Evolutionary conservation across 176 grass and related monocot genomes (phyloP).

Genomic region (Cymbopogon citratus): DNA sequence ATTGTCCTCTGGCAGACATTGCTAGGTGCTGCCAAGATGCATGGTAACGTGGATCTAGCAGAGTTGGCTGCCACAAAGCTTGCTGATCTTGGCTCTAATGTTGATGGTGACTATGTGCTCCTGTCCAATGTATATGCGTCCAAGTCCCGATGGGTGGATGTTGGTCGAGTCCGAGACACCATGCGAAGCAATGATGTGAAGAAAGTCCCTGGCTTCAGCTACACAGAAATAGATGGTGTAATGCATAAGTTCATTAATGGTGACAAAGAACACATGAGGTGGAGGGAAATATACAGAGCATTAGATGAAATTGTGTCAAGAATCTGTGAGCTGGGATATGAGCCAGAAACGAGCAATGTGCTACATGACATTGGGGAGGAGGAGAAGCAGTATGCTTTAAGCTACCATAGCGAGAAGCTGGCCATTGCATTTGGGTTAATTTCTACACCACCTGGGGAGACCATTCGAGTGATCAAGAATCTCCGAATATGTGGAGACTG

Average conservation of each 20-base stretch:
- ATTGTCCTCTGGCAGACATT: constrained; percentile 83
- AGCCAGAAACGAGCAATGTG: constrained; percentile 70
- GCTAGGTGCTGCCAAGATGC: constrained; percentile 57
- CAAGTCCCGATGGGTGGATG: constrained; percentile 61
- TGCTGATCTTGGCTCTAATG: constrained; percentile 61
- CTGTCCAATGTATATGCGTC: constrained; percentile 81
- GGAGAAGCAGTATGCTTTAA: constrained; percentile 72
- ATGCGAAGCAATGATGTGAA: constrained; percentile 69
- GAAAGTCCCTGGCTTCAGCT: constrained; percentile 81
- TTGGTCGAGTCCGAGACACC: constrained; percentile 59
- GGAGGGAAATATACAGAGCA: constrained; percentile 56
- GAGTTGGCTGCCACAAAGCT: constrained; percentile 59
- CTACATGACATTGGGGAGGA: constrained; percentile 82
- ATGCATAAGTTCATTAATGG: constrained; percentile 78
- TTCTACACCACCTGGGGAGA: constrained; percentile 45
- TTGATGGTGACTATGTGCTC: constrained; percentile 85
- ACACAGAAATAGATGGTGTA: constrained; percentile 60
- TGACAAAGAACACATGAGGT: constrained; percentile 57
- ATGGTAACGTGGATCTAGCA: constrained; percentile 64
- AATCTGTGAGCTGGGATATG: constrained; percentile 71
- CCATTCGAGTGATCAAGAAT: constrained; percentile 81
- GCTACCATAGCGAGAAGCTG: constrained; percentile 78
- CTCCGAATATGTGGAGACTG: constrained; percentile 80
- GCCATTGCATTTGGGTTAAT: constrained; percentile 79
- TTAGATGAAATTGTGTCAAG: constrained; percentile 54